phyloP scores from a whole-genome alignment of 306 rosid species.

The Chamaecrista fasciculata region DNA sequence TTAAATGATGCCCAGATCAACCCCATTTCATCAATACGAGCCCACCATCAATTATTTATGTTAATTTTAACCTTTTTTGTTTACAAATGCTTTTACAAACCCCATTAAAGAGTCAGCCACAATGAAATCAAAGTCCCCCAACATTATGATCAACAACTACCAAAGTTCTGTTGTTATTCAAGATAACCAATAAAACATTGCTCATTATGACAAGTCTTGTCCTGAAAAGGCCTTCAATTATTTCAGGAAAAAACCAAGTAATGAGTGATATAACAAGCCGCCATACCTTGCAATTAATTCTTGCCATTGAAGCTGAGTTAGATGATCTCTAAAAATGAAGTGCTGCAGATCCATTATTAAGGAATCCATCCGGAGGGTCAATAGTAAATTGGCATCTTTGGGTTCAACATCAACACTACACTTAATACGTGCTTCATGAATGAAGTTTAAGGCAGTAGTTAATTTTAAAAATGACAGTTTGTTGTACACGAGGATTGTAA shows the following conservation, averaged over 20 bases:
- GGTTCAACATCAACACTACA: slow-evolving; percentile 77
- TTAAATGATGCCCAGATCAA: neutral
- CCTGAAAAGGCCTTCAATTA: neutral
- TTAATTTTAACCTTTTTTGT: too few relatives aligned
- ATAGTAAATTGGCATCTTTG: slow-evolving; percentile 59
- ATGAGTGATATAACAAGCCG: too few relatives aligned
- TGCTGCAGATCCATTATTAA: slow-evolving; percentile 75
- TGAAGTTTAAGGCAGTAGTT: slow-evolving; percentile 24
- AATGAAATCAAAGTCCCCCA: too few relatives aligned
- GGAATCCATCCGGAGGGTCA: slow-evolving; percentile 78
- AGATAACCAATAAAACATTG: too few relatives aligned
- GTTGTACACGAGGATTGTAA: neutral
- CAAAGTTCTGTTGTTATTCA: too few relatives aligned
- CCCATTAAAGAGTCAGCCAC: too few relatives aligned
- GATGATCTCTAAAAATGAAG: slow-evolving; percentile 75
- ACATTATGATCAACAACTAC: too few relatives aligned
- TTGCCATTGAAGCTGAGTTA: slow-evolving; percentile 56
- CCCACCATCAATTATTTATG: too few relatives aligned
- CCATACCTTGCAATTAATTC: slow-evolving; percentile 92
- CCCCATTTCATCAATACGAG: neutral
- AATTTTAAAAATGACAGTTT: slow-evolving; percentile 7
- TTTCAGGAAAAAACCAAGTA: slow-evolving; percentile 17
- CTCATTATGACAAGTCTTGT: too few relatives aligned
- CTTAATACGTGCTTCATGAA: slow-evolving; percentile 94
- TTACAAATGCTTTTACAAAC: too few relatives aligned